Percentiles rank a stretch among this genome's conserved stretches.
Evolutionary conservation across 2,329 filamentous ascomycete species (phyloP).

Genomic region (Rasamsonia emersonii): DNA sequence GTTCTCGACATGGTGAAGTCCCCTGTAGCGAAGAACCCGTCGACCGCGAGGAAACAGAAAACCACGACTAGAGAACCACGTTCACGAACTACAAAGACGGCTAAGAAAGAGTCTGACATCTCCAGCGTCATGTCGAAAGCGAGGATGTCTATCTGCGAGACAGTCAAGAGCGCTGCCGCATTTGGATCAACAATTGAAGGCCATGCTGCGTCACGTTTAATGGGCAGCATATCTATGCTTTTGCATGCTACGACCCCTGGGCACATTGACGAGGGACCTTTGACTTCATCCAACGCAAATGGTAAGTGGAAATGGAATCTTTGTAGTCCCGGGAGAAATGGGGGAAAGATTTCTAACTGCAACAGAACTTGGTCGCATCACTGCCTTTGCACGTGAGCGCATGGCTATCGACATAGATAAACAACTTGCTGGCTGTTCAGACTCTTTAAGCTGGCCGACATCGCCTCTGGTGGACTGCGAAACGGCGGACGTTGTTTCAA

Average conservation of each 20-base stretch:
- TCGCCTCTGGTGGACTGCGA: constrained; percentile 12
- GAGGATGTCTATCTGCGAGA: constrained; percentile 22
- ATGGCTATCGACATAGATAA: constrained; percentile 38
- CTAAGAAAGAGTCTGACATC: constrained; percentile 26
- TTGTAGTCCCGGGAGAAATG: neutral
- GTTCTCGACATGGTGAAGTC: constrained; percentile 19
- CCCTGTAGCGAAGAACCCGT: constrained; percentile 22
- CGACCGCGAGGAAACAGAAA: constrained; percentile 17
- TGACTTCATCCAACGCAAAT: constrained; percentile 30
- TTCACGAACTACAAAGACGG: constrained; percentile 18
- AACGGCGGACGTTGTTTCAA: constrained; percentile 40
- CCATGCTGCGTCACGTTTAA: constrained; percentile 29
- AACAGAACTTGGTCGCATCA: constrained; percentile 32
- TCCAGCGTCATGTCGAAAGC: constrained; percentile 28
- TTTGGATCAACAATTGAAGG: constrained; percentile 32
- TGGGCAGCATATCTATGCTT: constrained; percentile 35
- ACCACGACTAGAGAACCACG: constrained; percentile 19
- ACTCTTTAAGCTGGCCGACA: constrained; percentile 43
- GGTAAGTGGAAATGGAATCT: constrained; percentile 17
- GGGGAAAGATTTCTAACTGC: constrained; percentile 9
- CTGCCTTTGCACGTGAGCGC: constrained; percentile 32
- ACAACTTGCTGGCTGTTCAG: constrained; percentile 33
- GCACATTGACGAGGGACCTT: constrained; percentile 16
- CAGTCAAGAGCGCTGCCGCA: constrained; percentile 24
- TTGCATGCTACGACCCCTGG: constrained; percentile 31